Evolutionary conservation across 805 yeast species (phyloP).

Genomic region (Lipomyces sp.): DNA sequence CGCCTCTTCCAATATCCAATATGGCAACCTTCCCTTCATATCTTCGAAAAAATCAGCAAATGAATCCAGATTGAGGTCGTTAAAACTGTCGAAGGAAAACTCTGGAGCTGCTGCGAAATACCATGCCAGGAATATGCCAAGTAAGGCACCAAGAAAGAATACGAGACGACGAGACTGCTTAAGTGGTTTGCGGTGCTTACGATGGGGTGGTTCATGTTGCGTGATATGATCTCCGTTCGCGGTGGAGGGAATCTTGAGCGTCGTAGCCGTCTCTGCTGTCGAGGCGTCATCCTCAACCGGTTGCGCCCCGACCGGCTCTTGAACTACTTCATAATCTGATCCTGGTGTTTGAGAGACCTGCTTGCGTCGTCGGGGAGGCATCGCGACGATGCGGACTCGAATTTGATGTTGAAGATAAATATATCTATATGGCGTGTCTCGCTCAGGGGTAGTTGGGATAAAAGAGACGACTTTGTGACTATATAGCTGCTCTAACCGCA

Average conservation of each 20-base stretch:
- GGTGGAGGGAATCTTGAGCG: not conserved
- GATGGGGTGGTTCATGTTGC: not conserved
- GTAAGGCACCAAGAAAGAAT: constrained; percentile 59
- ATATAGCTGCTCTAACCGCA: not conserved
- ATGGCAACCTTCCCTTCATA: constrained; percentile 77
- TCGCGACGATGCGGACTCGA: not conserved
- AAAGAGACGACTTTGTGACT: not conserved
- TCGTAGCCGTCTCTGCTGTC: not conserved
- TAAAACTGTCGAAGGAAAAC: constrained; percentile 56
- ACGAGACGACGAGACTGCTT: constrained; percentile 29
- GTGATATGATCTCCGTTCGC: not conserved
- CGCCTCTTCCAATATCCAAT: constrained; percentile 62
- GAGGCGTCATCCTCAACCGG: not conserved
- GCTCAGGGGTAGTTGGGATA: not conserved
- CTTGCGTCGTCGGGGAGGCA: constrained; percentile 5
- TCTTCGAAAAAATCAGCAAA: constrained; percentile 66
- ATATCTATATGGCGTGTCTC: not conserved
- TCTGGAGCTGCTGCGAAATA: constrained; percentile 58
- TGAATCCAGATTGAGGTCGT: constrained; percentile 59
- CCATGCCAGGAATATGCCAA: constrained; percentile 70
- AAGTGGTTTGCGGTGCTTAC: not conserved
- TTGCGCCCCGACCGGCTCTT: not conserved
- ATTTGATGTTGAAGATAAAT: not conserved
- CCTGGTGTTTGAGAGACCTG: not conserved
- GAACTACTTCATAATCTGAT: not conserved